These are phyloP conservation scores for Daldinia bambusicola DNA, from an alignment of 495 filamentous ascomycete genomes.

Conservation along the genomic window DNA sequence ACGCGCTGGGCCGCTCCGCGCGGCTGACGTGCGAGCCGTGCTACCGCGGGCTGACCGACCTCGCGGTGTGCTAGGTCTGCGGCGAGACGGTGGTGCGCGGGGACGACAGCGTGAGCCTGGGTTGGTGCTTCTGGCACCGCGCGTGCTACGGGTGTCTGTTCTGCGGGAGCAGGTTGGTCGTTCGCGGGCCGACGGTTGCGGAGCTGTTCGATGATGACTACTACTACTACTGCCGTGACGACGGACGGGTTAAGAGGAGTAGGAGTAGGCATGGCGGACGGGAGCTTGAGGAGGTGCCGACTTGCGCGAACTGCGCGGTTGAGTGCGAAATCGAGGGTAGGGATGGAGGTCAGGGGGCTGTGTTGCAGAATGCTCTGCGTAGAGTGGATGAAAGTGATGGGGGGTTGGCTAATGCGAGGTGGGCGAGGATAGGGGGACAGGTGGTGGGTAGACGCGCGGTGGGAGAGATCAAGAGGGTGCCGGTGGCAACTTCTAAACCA, in stretches of 20 bases:
- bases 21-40: constrained; percentile 56
- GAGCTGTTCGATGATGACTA: constrained; percentile 32
- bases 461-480: constrained; percentile 30
- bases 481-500: not conserved
- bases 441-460: constrained; percentile 22
- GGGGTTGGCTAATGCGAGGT: constrained; percentile 41
- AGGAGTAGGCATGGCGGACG: constrained; percentile 30
- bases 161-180: constrained; percentile 47
- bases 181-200: constrained; percentile 20
- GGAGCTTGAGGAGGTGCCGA: constrained; percentile 49
- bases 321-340: too few relatives aligned
- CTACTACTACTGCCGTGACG: too few relatives aligned
- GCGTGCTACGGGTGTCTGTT: constrained; percentile 60
- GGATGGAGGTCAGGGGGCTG: constrained; percentile 13
- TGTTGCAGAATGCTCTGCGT: constrained; percentile 44
- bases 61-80: constrained; percentile 62
- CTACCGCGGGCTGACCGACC: constrained; percentile 52
- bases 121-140: constrained; percentile 63
- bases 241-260: too few relatives aligned
- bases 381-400: constrained; percentile 45
- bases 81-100: constrained; percentile 57
- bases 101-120: constrained; percentile 58
- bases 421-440: constrained; percentile 40
- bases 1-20: constrained; percentile 45
- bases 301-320: constrained; percentile 48